Evolutionary conservation across 2,329 filamentous ascomycete species (phyloP).

Genomic region (Pseudogymnoascus sp.): DNA sequence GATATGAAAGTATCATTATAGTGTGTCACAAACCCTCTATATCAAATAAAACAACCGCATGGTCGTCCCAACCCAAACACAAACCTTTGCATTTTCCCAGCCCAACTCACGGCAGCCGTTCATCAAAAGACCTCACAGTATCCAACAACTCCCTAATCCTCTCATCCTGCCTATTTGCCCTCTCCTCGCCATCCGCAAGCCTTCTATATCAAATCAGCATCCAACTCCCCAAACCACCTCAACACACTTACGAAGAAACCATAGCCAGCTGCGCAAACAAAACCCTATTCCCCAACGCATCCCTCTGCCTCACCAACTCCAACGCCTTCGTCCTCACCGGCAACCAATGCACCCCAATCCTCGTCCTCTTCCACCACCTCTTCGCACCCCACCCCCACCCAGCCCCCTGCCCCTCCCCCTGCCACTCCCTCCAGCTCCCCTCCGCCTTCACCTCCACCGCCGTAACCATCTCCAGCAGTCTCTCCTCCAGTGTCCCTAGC

Average conservation of each 20-base stretch:
- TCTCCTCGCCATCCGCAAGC: conserved; percentile 20
- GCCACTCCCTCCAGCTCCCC: conserved; percentile 14
- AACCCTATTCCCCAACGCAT: conserved; percentile 36
- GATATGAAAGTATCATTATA: neutral
- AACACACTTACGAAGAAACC: conserved; percentile 33
- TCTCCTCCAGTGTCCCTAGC: conserved; percentile 34
- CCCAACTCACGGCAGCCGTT: conserved; percentile 13
- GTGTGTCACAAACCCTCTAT: neutral
- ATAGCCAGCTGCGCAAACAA: conserved; percentile 42
- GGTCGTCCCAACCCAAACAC: neutral
- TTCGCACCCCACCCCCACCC: conserved; percentile 33
- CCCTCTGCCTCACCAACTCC: conserved; percentile 38
- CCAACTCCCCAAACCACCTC: neutral
- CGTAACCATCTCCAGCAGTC: conserved; percentile 36
- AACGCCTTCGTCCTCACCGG: conserved; percentile 36
- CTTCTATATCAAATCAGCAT: conserved; percentile 12
- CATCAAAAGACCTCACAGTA: conserved; percentile 17
- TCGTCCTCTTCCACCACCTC: conserved; percentile 32
- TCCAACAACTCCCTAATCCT: conserved; percentile 16
- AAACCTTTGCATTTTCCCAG: neutral
- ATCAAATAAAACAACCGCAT: neutral
- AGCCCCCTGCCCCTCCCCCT: conserved; percentile 16
- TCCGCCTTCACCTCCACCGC: conserved; percentile 32
- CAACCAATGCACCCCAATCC: conserved; percentile 38
- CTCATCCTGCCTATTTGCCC: conserved; percentile 16